Evolutionary conservation across 768 basidiomycete species (phyloP), one percentile per base, ranked within the genome.

Genomic region (Suillus placidus): DNA sequence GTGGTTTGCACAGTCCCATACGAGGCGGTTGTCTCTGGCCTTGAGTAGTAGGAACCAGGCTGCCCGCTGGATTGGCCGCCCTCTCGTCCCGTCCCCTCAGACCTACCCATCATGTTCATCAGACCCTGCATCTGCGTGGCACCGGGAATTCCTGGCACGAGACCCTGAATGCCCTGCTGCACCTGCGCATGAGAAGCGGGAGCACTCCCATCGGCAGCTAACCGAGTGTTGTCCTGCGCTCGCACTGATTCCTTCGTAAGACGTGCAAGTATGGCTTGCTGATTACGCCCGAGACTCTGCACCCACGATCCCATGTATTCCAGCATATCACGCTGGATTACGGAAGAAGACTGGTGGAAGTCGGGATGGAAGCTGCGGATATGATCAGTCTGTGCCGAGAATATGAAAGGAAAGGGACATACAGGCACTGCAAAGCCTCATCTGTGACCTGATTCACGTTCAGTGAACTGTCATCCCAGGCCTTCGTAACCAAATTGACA

Each of bases 281-380:
- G 82, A 64, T 80, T 80, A 16, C 76, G 60, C 5, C 86, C 84
- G 14, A 88, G 83, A 9, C 77, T 78, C 57, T 83, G 73, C 45
- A 87, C 79, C 92, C 91, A 93, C 49, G 75, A 77, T 47, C 76
- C 79, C 85, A 94, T 84, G 69, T 81, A 86, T 66, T 85, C 84
- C 66, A 92, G 74, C 92, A 95, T 94, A 70, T 91, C 87, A 62
- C 85, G 82, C 74, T 94, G 93, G 38, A 94, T 80, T 66, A 83
- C 82, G 2, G 89, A 91, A 67, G 79, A 76, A 38, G 75, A 71
- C 72, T 88, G 83, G 73, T 89, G 87, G 82, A 93, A 95, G 68
- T 92, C 89, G 18, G 93, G 93, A 74, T 95, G 93, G 83, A 94
- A 93, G 30, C 92, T 92, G 58, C 10, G 52, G 43, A 14, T 52